Base-by-base conservation (phyloP, 2,329 filamentous ascomycete species). In the Gnomoniopsis smithogilvyi region DNA sequence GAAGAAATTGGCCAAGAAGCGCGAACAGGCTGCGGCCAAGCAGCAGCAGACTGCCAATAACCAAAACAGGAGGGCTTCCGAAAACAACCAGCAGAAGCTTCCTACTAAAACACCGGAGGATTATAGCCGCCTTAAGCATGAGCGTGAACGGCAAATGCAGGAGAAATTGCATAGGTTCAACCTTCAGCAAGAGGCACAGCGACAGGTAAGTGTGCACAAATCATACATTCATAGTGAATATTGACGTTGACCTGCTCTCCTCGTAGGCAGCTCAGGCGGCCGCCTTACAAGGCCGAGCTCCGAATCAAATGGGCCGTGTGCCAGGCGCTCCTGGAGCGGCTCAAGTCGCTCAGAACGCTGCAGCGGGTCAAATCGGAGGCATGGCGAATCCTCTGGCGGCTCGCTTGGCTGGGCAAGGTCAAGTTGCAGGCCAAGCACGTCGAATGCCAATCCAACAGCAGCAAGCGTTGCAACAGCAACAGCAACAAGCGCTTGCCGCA, bases 1-100 rank as follows among this genome's bases (percentile, higher is more conserved):
- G 91, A 86, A 93, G 46, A 99, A 98, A 72, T 74, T 96, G 51
- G 93, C 93, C 1, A 96, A 96, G 79, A 98, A 97, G 75, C 86
- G 94, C 26, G 95, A 99, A 74, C 89, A 90, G 12, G 82, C 85
- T 26, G 78, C 86, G 30, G 92, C 95, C 70, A 98, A 98, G 77
- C 91, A 95, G 70, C 90, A 94, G 69, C 92, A 97, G 70, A 83
- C 86, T 61, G 84, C 88, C 12, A 84, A 85, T 63, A 84, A 92
- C 58, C 91, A 91, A 51, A 89, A 90, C 34, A 86, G 91, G 72
- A 87, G 95, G 56, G 97, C 97, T 73, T 82, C 86, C 61, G 91
- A 96, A 67, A 70, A 74, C 21, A 73, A 76, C 19, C 76, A 80
- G 51, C 78, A 76, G 54, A 73, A 69, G 54, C 70, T 75, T 66